phyloP scores from a whole-genome alignment of 148 eudicot species.

The Bassia scoparia region DNA sequence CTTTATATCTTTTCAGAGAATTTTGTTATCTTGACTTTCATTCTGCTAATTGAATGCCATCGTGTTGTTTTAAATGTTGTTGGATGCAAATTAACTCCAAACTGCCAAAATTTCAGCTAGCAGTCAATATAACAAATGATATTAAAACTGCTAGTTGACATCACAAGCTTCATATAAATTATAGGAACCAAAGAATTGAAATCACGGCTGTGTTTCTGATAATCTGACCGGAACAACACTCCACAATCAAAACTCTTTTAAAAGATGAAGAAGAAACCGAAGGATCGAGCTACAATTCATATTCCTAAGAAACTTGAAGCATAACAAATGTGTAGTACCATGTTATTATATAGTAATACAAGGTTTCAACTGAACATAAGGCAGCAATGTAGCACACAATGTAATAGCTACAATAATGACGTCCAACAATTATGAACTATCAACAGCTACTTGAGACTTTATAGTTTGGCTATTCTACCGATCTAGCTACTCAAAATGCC shows the following conservation, averaged over 20 bases:
- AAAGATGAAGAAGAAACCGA: too few relatives aligned
- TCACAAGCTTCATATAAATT: neutral
- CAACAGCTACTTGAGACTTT: too few relatives aligned
- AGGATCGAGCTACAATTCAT: neutral
- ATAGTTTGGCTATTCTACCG: too few relatives aligned
- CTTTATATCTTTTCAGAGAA: conserved; percentile 20
- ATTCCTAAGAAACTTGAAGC: neutral
- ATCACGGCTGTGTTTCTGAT: neutral
- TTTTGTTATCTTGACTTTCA: conserved; percentile 19
- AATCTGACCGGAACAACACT: neutral
- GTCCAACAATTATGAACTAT: too few relatives aligned
- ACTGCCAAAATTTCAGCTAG: neutral
- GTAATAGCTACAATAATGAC: too few relatives aligned
- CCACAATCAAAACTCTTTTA: neutral
- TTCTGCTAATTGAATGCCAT: conserved; percentile 26
- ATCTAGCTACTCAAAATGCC: too few relatives aligned
- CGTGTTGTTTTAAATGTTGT: conserved; percentile 12
- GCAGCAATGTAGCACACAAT: too few relatives aligned
- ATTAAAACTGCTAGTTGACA: too few relatives aligned
- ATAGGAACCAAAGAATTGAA: neutral
- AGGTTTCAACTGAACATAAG: too few relatives aligned
- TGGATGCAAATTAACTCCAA: neutral
- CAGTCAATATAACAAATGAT: neutral
- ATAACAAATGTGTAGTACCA: too few relatives aligned
- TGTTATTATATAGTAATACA: too few relatives aligned